Conservation (phyloP, 306 rosid genomes). For the Elaeagnus macrophylla region DNA sequence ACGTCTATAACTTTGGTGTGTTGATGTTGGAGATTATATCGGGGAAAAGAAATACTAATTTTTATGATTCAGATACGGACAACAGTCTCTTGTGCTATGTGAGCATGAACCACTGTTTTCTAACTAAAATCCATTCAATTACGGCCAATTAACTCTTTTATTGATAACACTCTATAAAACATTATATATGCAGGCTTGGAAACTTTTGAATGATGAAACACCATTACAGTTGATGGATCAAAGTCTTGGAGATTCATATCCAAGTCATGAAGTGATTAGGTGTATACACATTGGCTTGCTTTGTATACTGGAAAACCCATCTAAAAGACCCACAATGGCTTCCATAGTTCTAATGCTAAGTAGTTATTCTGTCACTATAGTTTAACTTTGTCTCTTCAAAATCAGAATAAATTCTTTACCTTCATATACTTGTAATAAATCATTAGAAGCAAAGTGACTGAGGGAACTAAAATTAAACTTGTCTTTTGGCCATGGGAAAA, state of each 20-base stretch:
- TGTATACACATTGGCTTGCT: slow-evolving; percentile 54
- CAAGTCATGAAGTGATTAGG: slow-evolving; percentile 24
- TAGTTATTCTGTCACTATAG: slow-evolving; percentile 4
- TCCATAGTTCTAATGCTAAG: slow-evolving; percentile 32
- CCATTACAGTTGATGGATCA: slow-evolving; percentile 30
- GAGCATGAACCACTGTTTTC: slow-evolving; percentile 14
- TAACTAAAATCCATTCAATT: neutral
- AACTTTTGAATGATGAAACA: slow-evolving; percentile 35
- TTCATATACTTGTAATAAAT: too few relatives aligned
- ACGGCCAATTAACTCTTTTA: neutral
- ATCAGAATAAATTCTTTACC: too few relatives aligned
- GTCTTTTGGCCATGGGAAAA: too few relatives aligned
- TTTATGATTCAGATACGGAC: slow-evolving; percentile 32
- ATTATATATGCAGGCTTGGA: slow-evolving; percentile 40
- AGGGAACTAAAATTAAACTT: too few relatives aligned
- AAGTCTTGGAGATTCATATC: neutral
- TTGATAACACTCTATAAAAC: neutral
- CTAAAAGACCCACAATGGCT: too few relatives aligned
- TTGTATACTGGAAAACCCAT: slow-evolving; percentile 44
- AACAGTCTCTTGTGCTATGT: slow-evolving; percentile 29
- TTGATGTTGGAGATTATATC: slow-evolving; percentile 49
- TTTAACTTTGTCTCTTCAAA: too few relatives aligned
- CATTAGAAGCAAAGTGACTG: too few relatives aligned
- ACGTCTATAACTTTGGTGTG: slow-evolving; percentile 46
- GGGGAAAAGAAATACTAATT: too few relatives aligned